phyloP scores from a whole-genome alignment of 169 alveolate genomes.

The Toxoplasma gondii region DNA sequence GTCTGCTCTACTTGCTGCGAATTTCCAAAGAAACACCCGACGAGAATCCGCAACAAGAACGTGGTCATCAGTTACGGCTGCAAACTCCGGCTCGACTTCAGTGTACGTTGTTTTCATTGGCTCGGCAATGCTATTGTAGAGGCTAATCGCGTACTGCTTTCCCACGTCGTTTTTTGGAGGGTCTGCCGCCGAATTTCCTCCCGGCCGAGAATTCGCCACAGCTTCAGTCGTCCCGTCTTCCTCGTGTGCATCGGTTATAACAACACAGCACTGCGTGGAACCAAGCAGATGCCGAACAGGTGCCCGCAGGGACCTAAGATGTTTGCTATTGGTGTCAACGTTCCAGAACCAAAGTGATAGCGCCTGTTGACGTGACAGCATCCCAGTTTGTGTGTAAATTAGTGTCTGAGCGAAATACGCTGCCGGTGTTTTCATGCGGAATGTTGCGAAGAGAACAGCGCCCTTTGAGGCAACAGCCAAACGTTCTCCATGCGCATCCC shows the following conservation, averaged over 20 bases:
- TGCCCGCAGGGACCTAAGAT: neutral
- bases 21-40: neutral
- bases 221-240: conserved; percentile 77
- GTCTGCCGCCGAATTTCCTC: neutral
- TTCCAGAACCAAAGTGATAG: conserved; percentile 91
- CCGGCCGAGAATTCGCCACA: conserved; percentile 74
- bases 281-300: neutral
- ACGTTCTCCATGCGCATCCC: conserved; percentile 89
- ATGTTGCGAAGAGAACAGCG: conserved; percentile 85
- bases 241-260: conserved; percentile 60
- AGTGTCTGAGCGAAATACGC: conserved; percentile 85
- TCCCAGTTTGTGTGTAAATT: conserved; percentile 72
- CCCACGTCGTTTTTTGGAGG: neutral
- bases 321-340: conserved; percentile 73
- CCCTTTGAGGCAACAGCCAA: conserved; percentile 85
- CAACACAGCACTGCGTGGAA: neutral
- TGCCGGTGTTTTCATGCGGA: conserved; percentile 89
- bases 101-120: neutral
- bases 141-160: neutral
- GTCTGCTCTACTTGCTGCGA: neutral
- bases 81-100: conserved; percentile 2
- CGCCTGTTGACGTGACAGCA: conserved; percentile 78
- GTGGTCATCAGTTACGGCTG: neutral
- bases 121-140: neutral
- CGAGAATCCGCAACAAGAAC: neutral